These are phyloP conservation scores for Vicia sativa DNA, from an alignment of 306 rosid species.

Conservation along the genomic window DNA sequence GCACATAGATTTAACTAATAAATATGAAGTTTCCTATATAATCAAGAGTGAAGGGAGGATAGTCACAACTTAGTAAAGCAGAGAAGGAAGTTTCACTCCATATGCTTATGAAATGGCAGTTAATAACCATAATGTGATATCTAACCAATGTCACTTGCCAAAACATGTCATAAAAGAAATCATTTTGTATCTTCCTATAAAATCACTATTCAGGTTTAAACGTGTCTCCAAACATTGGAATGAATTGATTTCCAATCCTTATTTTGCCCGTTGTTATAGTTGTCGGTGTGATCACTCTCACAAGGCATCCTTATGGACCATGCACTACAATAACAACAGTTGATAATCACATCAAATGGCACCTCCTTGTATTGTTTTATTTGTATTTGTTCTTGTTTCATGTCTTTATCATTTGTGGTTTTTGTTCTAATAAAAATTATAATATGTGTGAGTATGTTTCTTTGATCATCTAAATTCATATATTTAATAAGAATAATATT, in stretches of 20 bases:
- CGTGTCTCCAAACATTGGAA: conserved; percentile 9
- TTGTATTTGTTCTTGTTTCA: not conserved
- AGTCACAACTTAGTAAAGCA: not conserved
- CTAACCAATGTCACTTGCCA: not conserved
- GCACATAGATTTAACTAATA: not conserved
- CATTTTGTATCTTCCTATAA: not conserved
- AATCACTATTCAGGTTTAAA: conserved; percentile 2
- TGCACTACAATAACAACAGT: not conserved
- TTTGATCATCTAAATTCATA: not conserved
- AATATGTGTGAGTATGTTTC: not conserved
- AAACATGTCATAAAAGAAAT: not conserved
- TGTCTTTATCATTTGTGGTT: not conserved
- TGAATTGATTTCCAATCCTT: not conserved
- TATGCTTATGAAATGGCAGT: not conserved
- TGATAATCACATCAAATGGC: not conserved
- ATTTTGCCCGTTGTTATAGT: not conserved
- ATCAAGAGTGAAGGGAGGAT: not conserved
- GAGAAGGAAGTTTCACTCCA: not conserved
- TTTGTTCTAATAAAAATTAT: not conserved
- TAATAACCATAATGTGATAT: not conserved
- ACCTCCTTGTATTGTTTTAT: not conserved
- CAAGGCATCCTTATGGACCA: not conserved
- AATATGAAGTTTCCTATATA: not conserved
- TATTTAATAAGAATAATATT: not conserved
- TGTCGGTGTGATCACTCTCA: not conserved